Conservation (phyloP, 768 basidiomycete species). For the Phlebiopsis flavidoalba region DNA sequence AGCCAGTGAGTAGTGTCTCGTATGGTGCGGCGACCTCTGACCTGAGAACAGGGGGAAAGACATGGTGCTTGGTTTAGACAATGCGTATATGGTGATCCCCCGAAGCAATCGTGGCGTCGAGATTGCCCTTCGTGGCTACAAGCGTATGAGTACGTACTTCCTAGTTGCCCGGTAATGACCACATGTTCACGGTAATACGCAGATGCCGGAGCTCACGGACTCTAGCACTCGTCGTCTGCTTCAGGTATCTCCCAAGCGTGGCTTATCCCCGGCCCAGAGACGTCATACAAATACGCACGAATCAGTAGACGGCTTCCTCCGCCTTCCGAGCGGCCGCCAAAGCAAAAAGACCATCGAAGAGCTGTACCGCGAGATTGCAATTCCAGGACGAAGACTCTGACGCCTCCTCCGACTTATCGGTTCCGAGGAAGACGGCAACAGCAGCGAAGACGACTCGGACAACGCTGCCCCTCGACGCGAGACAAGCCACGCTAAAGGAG, state of each 20-base stretch:
- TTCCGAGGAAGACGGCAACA: background rate
- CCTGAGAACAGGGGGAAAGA: constrained; percentile 47
- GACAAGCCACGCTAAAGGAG: constrained; percentile 52
- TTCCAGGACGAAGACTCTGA: constrained; percentile 27
- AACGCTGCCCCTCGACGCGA: constrained; percentile 27
- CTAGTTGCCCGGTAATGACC: background rate
- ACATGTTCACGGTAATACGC: constrained; percentile 1
- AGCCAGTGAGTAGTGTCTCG: constrained; percentile 40
- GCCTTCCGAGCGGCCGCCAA: constrained; percentile 41
- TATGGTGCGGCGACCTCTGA: constrained; percentile 37
- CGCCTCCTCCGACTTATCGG: constrained; percentile 26
- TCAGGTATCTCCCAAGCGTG: constrained; percentile 44
- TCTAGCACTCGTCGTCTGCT: constrained; percentile 50
- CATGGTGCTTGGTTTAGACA: constrained; percentile 59
- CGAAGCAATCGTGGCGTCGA: constrained; percentile 53
- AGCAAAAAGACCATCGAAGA: constrained; percentile 28
- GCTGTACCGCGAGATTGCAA: constrained; percentile 49
- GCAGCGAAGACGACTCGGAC: constrained; percentile 15
- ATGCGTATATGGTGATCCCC: constrained; percentile 40
- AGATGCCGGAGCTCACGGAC: constrained; percentile 55
- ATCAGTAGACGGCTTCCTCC: constrained; percentile 66
- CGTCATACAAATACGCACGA: constrained; percentile 45
- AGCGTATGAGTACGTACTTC: constrained; percentile 27
- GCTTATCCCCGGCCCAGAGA: constrained; percentile 31
- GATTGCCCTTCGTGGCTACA: constrained; percentile 33